A percentile compares a stretch with the other conserved stretches of the same genome.
Evolutionary conservation across 257 asterid species (phyloP).

Genomic region (Ophiorrhiza pumila): DNA sequence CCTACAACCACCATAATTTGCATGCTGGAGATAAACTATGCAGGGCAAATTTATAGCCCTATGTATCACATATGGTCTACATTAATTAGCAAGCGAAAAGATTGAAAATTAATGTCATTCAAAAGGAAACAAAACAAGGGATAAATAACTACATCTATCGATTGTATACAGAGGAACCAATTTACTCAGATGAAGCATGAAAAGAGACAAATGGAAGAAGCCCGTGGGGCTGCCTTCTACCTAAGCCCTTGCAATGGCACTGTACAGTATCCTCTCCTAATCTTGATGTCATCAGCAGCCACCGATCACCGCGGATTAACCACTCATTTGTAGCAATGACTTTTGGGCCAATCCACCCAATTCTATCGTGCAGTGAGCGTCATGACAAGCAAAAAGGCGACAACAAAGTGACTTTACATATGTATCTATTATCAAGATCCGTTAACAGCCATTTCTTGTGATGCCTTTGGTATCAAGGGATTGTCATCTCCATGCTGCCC

Average conservation of each 20-base stretch:
- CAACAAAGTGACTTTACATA: constrained; percentile 7
- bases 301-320: constrained; percentile 15
- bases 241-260: constrained; percentile 44
- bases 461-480: constrained; percentile 51
- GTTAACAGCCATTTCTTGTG: constrained; percentile 84
- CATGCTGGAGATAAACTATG: constrained; percentile 8
- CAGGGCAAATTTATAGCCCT: constrained; percentile 21
- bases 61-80: constrained; percentile 12
- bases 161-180: constrained; percentile 24
- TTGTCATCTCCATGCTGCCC: constrained; percentile 50
- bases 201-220: constrained; percentile 27
- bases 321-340: constrained; percentile 9
- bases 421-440: constrained; percentile 50
- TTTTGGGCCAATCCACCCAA: constrained; percentile 16
- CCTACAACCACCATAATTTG: constrained; percentile 15
- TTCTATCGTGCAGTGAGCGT: constrained; percentile 8
- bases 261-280: constrained; percentile 75
- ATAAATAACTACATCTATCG: constrained; percentile 27
- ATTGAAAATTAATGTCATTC: neutral
- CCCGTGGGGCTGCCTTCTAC: constrained; percentile 23
- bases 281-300: constrained; percentile 25
- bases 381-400: constrained; percentile 16
- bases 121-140: constrained; percentile 6
- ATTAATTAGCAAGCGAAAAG: constrained; percentile 9
- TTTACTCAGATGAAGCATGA: constrained; percentile 28